Base-by-base conservation (phyloP, 2,329 filamentous ascomycete species). In the Hypoxylon sp. region DNA sequence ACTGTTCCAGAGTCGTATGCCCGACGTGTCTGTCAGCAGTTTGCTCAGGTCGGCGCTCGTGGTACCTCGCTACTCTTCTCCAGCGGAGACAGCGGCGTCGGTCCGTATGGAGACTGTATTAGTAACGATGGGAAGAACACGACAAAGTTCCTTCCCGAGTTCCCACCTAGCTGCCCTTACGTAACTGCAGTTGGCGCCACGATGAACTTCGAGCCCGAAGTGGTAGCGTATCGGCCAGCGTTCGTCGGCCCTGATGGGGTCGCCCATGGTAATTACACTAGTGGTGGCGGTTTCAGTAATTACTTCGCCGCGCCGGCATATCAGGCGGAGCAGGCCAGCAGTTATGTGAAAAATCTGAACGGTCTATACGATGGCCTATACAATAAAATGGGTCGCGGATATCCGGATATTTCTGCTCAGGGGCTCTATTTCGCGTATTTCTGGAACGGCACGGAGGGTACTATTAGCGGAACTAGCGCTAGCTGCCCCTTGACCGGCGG, bases 91-190 rank as follows among this genome's bases (percentile, higher is more conserved):
- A 81, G 81, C 29, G 81, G 80, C 42, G 78, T 77, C 9, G 79
- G 80, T 17, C 14, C 70, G 2, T 75, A 73, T 17, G 76, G 73
- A 22, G 54, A 72, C 9, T 90, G 87, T 75, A 73, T 83, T 48
- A 82, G 82, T 70, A 88, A 88, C 72, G 86, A 89, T 61, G 88
- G 87, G 39, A 84, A 82, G 64, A 85, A 88, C 70, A 85, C 80
- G 0, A 81, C 81, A 5, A 80, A 81, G 11, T 90, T 90, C 78
- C 76, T 86, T 2, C 84, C 87, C 0, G 78, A 78, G 17, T 90
- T 90, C 80, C 88, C 88, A 0, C 81, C 84, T 0, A 72, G 70
- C 13, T 82, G 80, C 67, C 81, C 81, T 1, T 81, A 76, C 61
- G 74, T 79, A 19, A 78, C 79, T 5, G 61, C 72, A 2, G 77